A percentile compares a stretch with the other conserved stretches of the same genome.
These are phyloP conservation scores for Coniferiporia sulphurascens DNA, from an alignment of 1,284 basidiomycete genomes.

Conservation along the genomic window DNA sequence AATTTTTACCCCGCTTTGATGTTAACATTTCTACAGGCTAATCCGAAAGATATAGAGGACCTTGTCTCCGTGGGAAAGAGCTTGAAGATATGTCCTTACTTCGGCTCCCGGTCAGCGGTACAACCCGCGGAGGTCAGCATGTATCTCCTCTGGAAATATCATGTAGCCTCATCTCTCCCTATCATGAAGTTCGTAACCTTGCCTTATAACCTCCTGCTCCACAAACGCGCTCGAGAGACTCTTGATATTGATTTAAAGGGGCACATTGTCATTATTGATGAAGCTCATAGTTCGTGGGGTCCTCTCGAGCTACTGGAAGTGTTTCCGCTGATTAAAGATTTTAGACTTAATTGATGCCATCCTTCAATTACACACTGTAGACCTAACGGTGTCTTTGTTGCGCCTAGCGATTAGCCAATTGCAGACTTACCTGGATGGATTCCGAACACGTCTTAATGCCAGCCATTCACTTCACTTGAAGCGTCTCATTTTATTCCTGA, in stretches of 20 bases:
- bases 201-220: conserved; percentile 91
- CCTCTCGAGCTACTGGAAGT: neutral
- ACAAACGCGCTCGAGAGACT: conserved; percentile 80
- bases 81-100: conserved; percentile 85
- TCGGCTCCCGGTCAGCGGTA: conserved; percentile 83
- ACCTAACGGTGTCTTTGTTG: conserved; percentile 58
- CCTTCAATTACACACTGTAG: conserved; percentile 78
- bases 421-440: conserved; percentile 73
- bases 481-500: conserved; percentile 70
- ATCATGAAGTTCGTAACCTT: conserved; percentile 72
- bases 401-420: conserved; percentile 73
- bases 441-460: conserved; percentile 71
- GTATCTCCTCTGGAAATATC: neutral
- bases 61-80: conserved; percentile 69
- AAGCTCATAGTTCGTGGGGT: conserved; percentile 81
- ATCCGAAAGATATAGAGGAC: conserved; percentile 93
- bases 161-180: neutral
- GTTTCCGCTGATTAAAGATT: neutral
- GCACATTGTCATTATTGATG: conserved; percentile 90
- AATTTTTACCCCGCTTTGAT: neutral
- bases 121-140: conserved; percentile 80
- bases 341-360: conserved; percentile 84
- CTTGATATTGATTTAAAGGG: conserved; percentile 79
- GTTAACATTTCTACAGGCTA: conserved; percentile 48
- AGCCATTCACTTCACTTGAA: conserved; percentile 77